Conservation (phyloP, 768 basidiomycete genomes). For the Lepiota venenata region DNA sequence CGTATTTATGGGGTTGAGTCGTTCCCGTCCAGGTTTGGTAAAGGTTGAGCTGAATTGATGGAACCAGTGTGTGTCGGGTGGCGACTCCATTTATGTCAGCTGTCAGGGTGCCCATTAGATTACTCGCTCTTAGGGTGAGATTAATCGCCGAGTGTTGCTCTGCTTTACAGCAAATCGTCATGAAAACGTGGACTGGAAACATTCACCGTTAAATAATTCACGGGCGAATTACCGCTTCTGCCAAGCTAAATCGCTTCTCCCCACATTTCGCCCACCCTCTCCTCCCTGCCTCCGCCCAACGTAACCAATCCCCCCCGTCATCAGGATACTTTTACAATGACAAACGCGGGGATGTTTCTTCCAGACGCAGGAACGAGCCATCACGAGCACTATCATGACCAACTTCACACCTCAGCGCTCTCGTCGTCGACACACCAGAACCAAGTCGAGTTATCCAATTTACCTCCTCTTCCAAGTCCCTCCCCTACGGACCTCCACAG, state of each 20-base stretch:
- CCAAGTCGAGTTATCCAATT: neutral
- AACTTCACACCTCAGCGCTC: no score
- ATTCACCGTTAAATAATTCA: neutral
- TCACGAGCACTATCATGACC: no score
- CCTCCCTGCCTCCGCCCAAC: no score
- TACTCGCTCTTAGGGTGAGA: neutral
- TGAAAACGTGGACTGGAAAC: neutral
- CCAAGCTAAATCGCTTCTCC: neutral
- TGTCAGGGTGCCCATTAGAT: neutral
- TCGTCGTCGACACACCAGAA: no score
- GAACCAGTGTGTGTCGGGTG: slow-evolving; percentile 1
- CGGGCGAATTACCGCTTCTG: no score
- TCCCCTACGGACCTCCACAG: neutral
- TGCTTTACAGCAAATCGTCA: neutral
- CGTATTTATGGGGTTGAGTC: no score
- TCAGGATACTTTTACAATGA: no score
- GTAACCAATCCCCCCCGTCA: no score
- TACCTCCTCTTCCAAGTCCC: neutral
- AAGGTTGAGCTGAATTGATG: neutral
- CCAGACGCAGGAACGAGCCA: no score
- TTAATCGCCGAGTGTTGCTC: neutral
- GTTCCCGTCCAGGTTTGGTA: neutral
- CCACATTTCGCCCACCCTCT: no score
- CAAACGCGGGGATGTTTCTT: no score
- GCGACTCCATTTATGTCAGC: neutral